Evolutionary conservation across 176 grass and related monocot species (phyloP), one percentile per base, ranked within the genome.

Genomic region (Carex scoparia): DNA sequence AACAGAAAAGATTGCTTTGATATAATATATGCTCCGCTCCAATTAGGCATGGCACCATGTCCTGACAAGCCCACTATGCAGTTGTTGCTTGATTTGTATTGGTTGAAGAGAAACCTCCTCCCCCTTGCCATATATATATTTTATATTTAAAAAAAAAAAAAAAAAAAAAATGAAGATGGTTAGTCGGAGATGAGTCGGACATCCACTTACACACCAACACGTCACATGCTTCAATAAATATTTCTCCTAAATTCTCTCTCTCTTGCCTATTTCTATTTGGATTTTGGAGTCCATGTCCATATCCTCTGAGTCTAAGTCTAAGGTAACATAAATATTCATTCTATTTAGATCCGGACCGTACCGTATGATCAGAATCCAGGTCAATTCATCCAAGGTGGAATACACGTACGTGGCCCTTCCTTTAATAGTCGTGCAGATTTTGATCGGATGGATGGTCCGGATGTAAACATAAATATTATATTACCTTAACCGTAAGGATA

Each of bases 151-250:
- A 73, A 78, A 57, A 7, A 86, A 77, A 73, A 78, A 57, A 7
- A 86, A 77, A 82, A 65, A 77, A 23, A 23, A 23, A 23, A 23
- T 23, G 78, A 65, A 75, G 37, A 11, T 51, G 10, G 33, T 59
- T 84, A 72, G 64, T 85, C 31, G 81, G 27, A 71, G 85, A 61
- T 81, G 81, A 85, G 57, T 90, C 81, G 23, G 81, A 72, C 18
- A 81, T 90, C 89, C 89, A 87, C 88, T 87, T 33, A 31, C 61
- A 40, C 32, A 16, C 61, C 61, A 65, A 16, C 42, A 53, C 12
- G 13, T 56, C 81, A 83, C 62, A 83, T 83, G 63, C 81, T 53
- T 69, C 33, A 35, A 35, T 23, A 23, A 64, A 66, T 65, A 40
- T 83, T 54, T 83, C 81, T 83, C 18, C 78, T 79, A 51, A 79